Evolutionary conservation across 495 filamentous ascomycete genomes (phyloP).

Genomic region (Oidiodendron maius): DNA sequence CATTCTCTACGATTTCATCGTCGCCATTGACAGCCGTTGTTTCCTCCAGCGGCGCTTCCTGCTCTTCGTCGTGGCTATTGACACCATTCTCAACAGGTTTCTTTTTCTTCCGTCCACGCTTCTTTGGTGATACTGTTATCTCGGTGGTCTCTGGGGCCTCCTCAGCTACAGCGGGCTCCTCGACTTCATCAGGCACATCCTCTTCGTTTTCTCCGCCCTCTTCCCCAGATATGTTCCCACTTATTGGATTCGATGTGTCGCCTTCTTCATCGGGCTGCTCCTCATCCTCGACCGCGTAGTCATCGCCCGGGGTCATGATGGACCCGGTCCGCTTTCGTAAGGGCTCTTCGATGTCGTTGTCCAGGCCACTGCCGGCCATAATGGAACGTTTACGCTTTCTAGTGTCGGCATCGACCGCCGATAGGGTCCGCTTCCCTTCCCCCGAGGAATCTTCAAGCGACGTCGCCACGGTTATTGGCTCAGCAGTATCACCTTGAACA

Average conservation of each 20-base stretch:
- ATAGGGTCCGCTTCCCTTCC: slow-evolving; percentile 16
- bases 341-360: slow-evolving; percentile 42
- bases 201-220: slow-evolving; percentile 27
- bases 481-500: slow-evolving; percentile 30
- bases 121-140: slow-evolving; percentile 17
- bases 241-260: slow-evolving; percentile 20
- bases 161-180: slow-evolving; percentile 29
- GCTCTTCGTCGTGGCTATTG: slow-evolving; percentile 3
- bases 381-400: slow-evolving; percentile 46
- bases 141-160: slow-evolving; percentile 28
- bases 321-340: slow-evolving; percentile 53
- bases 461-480: slow-evolving; percentile 25
- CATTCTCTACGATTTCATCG: slow-evolving; percentile 38
- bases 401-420: slow-evolving; percentile 33
- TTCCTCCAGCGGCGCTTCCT: slow-evolving; percentile 6
- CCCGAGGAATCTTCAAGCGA: slow-evolving; percentile 18
- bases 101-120: slow-evolving; percentile 23
- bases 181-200: slow-evolving; percentile 23
- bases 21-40: slow-evolving; percentile 18
- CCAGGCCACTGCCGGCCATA: slow-evolving; percentile 27
- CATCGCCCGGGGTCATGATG: slow-evolving; percentile 25
- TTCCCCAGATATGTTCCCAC: slow-evolving; percentile 25
- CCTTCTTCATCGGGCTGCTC: slow-evolving; percentile 12
- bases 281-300: slow-evolving; percentile 23
- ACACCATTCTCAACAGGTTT: slow-evolving; percentile 19